phyloP scores from a whole-genome alignment of 345 rosid species.

The Cardamine chenopodiifolia region DNA sequence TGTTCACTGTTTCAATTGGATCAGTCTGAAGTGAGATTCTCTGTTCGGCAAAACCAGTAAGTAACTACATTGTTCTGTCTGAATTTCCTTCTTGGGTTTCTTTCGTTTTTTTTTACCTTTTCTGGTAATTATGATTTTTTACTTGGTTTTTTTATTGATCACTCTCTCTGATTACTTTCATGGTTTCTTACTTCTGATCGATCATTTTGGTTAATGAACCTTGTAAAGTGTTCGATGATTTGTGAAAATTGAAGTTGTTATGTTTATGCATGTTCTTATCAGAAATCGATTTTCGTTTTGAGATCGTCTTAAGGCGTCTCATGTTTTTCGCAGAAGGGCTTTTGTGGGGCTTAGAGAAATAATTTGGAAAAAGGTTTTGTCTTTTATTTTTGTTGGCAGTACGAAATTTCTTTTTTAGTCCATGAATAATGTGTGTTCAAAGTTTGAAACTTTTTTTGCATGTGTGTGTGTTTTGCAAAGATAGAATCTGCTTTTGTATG shows the following conservation, averaged over 20 bases:
- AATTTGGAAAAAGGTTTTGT: background rate
- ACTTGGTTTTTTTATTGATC: slow-evolving; percentile 5
- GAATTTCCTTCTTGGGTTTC: background rate
- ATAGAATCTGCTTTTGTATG: slow-evolving; percentile 14
- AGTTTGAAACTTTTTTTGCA: slow-evolving; percentile 1
- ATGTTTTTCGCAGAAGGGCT: slow-evolving; percentile 17
- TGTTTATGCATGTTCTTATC: slow-evolving; percentile 34
- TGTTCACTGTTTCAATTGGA: background rate
- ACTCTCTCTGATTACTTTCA: background rate
- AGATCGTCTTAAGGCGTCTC: slow-evolving; percentile 17
- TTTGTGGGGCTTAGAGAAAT: slow-evolving; percentile 7
- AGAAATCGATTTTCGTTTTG: slow-evolving; percentile 2
- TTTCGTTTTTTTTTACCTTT: background rate
- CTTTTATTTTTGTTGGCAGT: too few relatives aligned
- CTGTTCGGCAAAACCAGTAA: slow-evolving; percentile 29
- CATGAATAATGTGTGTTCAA: slow-evolving; percentile 16
- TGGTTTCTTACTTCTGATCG: background rate
- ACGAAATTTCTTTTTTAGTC: background rate
- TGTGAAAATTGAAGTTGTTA: background rate
- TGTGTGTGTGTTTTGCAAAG: slow-evolving; percentile 13
- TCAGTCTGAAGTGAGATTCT: background rate
- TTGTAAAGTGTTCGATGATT: background rate
- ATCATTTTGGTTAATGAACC: background rate
- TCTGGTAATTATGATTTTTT: slow-evolving; percentile 2
- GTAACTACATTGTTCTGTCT: slow-evolving; percentile 34